Percentiles rank a stretch among this genome's conserved stretches.
Conservation (phyloP, 2,329 filamentous ascomycete species). For the Chrysoporthe cubensis region DNA sequence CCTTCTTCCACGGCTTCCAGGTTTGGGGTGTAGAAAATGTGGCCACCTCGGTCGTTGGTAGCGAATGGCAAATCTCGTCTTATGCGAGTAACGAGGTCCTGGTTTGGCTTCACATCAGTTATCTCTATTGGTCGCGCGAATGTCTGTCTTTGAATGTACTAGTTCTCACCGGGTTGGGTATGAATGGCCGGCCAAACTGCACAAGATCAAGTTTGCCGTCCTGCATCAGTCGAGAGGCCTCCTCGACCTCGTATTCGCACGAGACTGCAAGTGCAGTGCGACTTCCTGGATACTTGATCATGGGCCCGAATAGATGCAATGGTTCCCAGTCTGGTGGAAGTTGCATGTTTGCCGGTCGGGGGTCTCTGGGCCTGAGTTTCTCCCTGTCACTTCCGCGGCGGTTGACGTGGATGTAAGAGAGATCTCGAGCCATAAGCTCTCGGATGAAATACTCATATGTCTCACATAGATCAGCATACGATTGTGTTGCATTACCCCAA, state of each 20-base stretch:
- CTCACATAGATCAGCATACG: conserved; percentile 14
- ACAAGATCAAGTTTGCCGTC: conserved; percentile 20
- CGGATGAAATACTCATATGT: conserved; percentile 51
- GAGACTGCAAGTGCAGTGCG: conserved; percentile 15
- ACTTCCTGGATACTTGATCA: conserved; percentile 18
- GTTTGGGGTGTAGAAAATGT: background rate
- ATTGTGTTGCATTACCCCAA: conserved; percentile 51
- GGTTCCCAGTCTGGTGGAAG: conserved; percentile 16
- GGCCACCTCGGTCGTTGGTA: background rate
- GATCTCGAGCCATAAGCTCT: conserved; percentile 47
- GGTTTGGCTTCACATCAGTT: background rate
- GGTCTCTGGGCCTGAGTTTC: background rate
- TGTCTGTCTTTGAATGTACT: background rate
- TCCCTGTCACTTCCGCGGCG: conserved; percentile 17
- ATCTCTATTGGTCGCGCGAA: background rate
- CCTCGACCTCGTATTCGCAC: conserved; percentile 22
- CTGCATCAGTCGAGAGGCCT: conserved; percentile 10
- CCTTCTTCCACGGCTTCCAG: background rate
- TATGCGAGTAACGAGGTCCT: background rate
- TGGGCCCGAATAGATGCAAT: conserved; percentile 13
- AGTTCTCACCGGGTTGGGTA: conserved; percentile 20
- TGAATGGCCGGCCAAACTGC: conserved; percentile 21
- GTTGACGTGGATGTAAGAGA: conserved; percentile 54
- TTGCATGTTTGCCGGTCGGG: conserved; percentile 1
- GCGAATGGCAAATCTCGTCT: background rate